Base-by-base conservation (phyloP, 768 basidiomycete species). In the Russula foetens region DNA sequence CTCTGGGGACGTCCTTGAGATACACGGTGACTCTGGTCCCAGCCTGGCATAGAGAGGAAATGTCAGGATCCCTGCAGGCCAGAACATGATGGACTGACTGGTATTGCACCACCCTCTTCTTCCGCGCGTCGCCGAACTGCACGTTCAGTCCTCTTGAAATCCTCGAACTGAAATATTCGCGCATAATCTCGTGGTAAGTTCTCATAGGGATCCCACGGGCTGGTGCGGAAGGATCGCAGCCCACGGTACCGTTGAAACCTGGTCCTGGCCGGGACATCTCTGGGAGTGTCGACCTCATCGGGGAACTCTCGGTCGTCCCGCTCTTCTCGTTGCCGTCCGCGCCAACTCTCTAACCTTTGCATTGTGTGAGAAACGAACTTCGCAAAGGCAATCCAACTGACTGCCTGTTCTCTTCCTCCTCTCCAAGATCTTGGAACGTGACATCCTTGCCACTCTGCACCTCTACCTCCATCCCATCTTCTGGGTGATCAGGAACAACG, bases 151-250 rank as follows among this genome's bases (percentile, higher is more conserved):
- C 87, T 81, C 71, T 85, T 90, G 76, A 89, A 97, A 67, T 95
- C 91, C 73, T 98, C 94, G 68, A 98, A 97, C 71, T 94, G 91
- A 75, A 98, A 99, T 67, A 98, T 96, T 44, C 88, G 81, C 2
- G 88, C 92, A 68, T 98, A 98, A 70, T 99, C 94, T 52, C 86
- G 75, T 14, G 96, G 96, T 12, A 99, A 77, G 68, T 95, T 95
- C 73, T 99, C 96, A 67, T 88, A 98, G 8, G 96, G 86, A 71
- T 98, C 97, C 97, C 96, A 99, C 39, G 91, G 92, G 70, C 91
- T 94, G 7, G 96, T 98, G 39, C 96, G 78, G 79, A 99, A 91
- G 15, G 90, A 93, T 49, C 85, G 84, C 74, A 99, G 72, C 8
- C 96, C 96, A 59, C 96, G 85, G 71, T 85, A 99, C 50, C 95